Evolutionary conservation across 352 stramenopile species (phyloP).

Genomic region (Phytophthora cactorum): DNA sequence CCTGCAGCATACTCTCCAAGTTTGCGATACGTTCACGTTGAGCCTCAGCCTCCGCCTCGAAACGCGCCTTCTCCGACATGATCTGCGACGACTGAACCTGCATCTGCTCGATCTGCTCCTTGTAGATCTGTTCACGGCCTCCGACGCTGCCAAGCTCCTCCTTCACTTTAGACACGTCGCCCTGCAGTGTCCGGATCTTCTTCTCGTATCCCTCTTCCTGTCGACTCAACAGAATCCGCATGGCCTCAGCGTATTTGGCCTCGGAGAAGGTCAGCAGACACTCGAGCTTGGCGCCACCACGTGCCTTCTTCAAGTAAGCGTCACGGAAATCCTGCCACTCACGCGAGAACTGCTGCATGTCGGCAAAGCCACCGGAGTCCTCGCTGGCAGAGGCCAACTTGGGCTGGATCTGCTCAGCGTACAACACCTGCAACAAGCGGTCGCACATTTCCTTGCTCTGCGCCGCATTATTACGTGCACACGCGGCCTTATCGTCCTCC

Average conservation of each 20-base stretch:
- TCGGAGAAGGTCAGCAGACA: constrained; percentile 80
- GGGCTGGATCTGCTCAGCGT: constrained; percentile 81
- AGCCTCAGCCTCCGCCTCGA: constrained; percentile 67
- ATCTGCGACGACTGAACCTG: constrained; percentile 76
- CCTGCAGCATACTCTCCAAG: constrained; percentile 70
- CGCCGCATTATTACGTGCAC: constrained; percentile 52
- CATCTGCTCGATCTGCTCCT: constrained; percentile 89
- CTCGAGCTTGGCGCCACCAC: constrained; percentile 76
- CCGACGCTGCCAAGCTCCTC: constrained; percentile 84
- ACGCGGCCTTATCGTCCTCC: constrained; percentile 63
- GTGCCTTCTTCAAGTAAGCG: constrained; percentile 72
- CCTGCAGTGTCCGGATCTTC: constrained; percentile 77
- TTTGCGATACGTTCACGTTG: constrained; percentile 73
- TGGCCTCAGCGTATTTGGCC: constrained; percentile 82
- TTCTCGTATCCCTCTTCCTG: constrained; percentile 90
- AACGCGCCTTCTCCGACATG: constrained; percentile 76
- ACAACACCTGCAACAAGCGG: constrained; percentile 78
- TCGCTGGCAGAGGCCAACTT: constrained; percentile 63
- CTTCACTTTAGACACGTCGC: constrained; percentile 78
- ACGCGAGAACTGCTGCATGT: constrained; percentile 82
- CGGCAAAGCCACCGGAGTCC: constrained; percentile 55
- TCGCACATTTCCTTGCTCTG: constrained; percentile 85
- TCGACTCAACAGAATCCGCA: constrained; percentile 79
- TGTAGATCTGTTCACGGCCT: constrained; percentile 84
- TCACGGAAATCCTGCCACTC: constrained; percentile 81